Evolutionary conservation across 2,329 filamentous ascomycete genomes (phyloP), one percentile per base, ranked within the genome.

Genomic region (Fusarium nygamai): DNA sequence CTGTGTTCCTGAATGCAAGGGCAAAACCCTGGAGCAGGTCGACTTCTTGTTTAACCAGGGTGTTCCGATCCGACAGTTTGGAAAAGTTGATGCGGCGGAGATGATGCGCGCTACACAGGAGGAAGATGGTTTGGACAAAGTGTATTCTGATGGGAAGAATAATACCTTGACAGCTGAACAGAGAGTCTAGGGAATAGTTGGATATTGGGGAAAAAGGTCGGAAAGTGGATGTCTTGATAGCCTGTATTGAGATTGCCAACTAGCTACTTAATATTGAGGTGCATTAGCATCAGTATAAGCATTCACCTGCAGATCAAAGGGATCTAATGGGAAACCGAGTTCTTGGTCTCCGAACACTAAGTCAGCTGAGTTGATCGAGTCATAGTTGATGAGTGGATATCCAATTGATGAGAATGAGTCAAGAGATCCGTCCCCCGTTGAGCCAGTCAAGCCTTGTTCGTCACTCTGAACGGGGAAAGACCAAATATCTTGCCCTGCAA

Each of bases 11-110:
- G 75, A 77, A 3, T 77, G 75, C 27, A 75, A 63, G n/a, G 75
- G 75, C 0, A 77, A 76, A 12, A 75, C 71, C 0, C 3, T 77
- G 6, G 75, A 77, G 17, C 71, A 77, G 16, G 54, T 77, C 0
- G 75, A 77, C 7, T 74, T 63, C 24, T 10, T 77, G n/a, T 77
- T 77, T 22, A 75, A 73, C n/a, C 64, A 70, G 2, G 61, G 63
- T 1, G 46, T 75, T 5, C 56, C 66, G 3, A 53, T 75, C 6
- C 64, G 75, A 3, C 61, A 77, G 2, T 77, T 77, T 64, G 75
- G 62, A 0, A 71, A 61, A 17, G 46, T 71, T 0, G 63, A 76
- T 46, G 75, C 75, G 0, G 43, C 62, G 2, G 69, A 54, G 11
- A 24, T 76, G 67, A 75, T 76, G 72, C 53, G 57, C 0, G 44